Percentiles rank a stretch among this genome's conserved stretches.
Conservation (phyloP, 352 stramenopile genomes). For the Globisporangium barbulae region DNA sequence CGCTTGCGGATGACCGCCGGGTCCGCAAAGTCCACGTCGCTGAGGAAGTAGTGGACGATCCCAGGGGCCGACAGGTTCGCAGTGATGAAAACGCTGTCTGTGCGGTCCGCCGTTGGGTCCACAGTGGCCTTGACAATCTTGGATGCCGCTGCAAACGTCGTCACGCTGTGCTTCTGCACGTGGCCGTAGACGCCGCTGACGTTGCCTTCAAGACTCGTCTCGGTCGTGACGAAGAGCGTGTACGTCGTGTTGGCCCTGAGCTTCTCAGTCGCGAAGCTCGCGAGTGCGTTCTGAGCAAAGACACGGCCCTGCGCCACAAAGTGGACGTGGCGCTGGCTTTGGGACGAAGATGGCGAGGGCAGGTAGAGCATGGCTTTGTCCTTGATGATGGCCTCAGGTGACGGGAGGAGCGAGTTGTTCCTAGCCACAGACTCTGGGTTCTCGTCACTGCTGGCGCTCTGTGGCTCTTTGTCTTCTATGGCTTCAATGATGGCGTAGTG, state of each 20-base stretch:
- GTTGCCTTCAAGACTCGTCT: constrained; percentile 35
- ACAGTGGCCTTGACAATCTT: constrained; percentile 60
- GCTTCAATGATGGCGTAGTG: constrained; percentile 39
- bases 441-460: not conserved
- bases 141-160: constrained; percentile 53
- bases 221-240: constrained; percentile 42
- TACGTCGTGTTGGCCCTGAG: constrained; percentile 59
- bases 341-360: not conserved
- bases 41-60: constrained; percentile 70
- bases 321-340: constrained; percentile 2
- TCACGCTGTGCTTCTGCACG: constrained; percentile 27
- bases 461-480: not conserved
- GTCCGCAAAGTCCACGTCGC: constrained; percentile 73
- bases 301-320: constrained; percentile 9
- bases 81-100: constrained; percentile 49
- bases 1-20: constrained; percentile 44
- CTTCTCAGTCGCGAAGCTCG: constrained; percentile 20
- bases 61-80: constrained; percentile 66
- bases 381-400: constrained; percentile 15
- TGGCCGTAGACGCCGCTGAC: constrained; percentile 47
- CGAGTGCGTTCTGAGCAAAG: constrained; percentile 1
- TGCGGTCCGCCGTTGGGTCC: constrained; percentile 36
- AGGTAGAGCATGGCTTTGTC: constrained; percentile 1
- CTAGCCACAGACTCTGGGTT: not conserved
- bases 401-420: not conserved